Base-by-base conservation (phyloP, 1,284 basidiomycete genomes). In the Pseudozyma tsukubaensis region DNA sequence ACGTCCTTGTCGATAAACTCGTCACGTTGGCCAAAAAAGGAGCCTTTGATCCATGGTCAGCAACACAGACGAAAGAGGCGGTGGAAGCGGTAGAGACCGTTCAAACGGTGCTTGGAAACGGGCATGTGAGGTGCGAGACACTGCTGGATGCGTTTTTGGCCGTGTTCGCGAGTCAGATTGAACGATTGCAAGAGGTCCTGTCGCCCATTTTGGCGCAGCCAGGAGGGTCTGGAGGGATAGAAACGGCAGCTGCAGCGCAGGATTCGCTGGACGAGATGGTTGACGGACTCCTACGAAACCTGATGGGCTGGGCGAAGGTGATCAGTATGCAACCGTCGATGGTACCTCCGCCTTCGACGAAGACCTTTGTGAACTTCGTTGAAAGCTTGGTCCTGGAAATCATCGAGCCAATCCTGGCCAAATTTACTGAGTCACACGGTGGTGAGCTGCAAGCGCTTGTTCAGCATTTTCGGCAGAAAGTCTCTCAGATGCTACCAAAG, bases 41-140 rank as follows among this genome's bases (percentile, higher is more conserved):
- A 0, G 80, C 53, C 3, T 80, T 72, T 24, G 67, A 71, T 29
- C 65, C 76, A 2, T 83, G 75, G 72, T 74, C 64, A 16, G 8
- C 1, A 7, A 18, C 8, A 18, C 62, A 82, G 43, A 72, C 63
- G 21, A 24, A n/a, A 4, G 59, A 69, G 3, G 69, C 69, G 16
- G 34, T 78, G 6, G 45, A 52, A 24, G 49, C 73, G 11, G 57
- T 76, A 9, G 73, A 75, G 34, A 35, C 76, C 43, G 72, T 78
- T 2, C 52, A 53, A 40, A 57, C 50, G 0, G 48, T 72, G 18
- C 36, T 82, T 4, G 79, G 77, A 9, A n/a, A 18, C 14, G 36
- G 29, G 8, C 53, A 63, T 34, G 62, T 47, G n/a, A 63, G 64
- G 35, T 71, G 58, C 43, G 54, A 61, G 35, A 61, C 59, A 19